These are phyloP conservation scores for Thecaphora thlaspeos DNA, from an alignment of 1,284 basidiomycete species.

Conservation along the genomic window DNA sequence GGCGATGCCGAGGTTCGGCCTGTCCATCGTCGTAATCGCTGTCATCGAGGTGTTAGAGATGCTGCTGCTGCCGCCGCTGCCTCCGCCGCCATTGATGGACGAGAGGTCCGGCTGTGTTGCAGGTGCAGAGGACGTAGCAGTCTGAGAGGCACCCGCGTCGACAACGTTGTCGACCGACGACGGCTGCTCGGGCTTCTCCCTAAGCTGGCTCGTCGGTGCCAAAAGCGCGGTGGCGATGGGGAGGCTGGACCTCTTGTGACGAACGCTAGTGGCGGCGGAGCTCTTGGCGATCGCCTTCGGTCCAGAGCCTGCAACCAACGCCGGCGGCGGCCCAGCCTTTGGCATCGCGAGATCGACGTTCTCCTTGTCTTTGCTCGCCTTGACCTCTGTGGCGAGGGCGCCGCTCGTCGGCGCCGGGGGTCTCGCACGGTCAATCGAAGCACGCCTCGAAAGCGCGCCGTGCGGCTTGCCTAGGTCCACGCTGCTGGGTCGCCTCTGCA, in stretches of 20 bases:
- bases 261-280: not conserved
- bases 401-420: not conserved
- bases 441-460: not conserved
- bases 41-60: no score
- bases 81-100: no score
- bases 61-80: not conserved
- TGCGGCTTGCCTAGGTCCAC: not conserved
- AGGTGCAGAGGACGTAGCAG: no score
- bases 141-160: no score
- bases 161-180: not conserved
- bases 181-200: slow-evolving; percentile 2
- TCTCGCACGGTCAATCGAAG: not conserved
- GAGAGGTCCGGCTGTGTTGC: no score
- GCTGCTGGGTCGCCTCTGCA: not conserved
- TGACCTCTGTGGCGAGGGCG: not conserved
- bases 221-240: not conserved
- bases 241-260: not conserved
- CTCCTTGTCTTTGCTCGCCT: not conserved
- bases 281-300: not conserved
- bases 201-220: not conserved
- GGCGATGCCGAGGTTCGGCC: slow-evolving; percentile 18
- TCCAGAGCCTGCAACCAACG: not conserved
- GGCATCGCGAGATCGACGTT: not conserved
- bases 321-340: not conserved
- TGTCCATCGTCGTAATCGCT: slow-evolving; percentile 1